Evolutionary conservation across 768 basidiomycete genomes (phyloP).

Genomic region (Agaricus blazei): DNA sequence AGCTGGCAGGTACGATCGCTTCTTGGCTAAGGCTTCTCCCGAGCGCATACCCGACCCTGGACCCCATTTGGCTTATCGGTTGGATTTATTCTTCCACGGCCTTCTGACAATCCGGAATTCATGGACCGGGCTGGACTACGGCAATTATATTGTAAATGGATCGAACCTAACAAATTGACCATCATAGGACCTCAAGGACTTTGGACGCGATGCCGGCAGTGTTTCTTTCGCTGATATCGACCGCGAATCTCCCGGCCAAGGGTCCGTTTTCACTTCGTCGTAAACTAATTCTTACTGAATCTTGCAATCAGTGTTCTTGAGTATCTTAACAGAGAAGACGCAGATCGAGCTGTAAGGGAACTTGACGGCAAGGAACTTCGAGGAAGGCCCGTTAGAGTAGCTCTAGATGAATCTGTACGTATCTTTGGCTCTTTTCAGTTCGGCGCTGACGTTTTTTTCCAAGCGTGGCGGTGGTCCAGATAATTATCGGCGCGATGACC

Average conservation of each 20-base stretch:
- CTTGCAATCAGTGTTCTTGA: constrained; percentile 69
- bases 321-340: constrained; percentile 83
- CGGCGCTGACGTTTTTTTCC: constrained; percentile 5
- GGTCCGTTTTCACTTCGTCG: constrained; percentile 45
- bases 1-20: constrained; percentile 92
- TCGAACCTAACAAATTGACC: constrained; percentile 37
- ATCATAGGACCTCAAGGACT: constrained; percentile 92
- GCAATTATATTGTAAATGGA: constrained; percentile 19
- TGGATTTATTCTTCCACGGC: constrained; percentile 4
- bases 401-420: constrained; percentile 56
- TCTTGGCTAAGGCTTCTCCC: constrained; percentile 12
- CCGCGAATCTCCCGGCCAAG: constrained; percentile 78
- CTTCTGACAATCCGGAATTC: constrained; percentile 6
- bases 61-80: background rate
- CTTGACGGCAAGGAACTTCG: constrained; percentile 86
- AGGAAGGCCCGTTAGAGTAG: constrained; percentile 73
- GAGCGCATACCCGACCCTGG: constrained; percentile 10
- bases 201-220: constrained; percentile 89
- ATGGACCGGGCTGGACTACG: constrained; percentile 19
- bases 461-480: constrained; percentile 60
- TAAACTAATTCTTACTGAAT: background rate
- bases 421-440: background rate
- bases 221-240: constrained; percentile 96
- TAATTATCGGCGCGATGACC: constrained; percentile 75
- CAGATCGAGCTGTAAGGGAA: constrained; percentile 87